These are phyloP conservation scores for Daldinia decipiens DNA, from an alignment of 495 filamentous ascomycete genomes.

Conservation along the genomic window DNA sequence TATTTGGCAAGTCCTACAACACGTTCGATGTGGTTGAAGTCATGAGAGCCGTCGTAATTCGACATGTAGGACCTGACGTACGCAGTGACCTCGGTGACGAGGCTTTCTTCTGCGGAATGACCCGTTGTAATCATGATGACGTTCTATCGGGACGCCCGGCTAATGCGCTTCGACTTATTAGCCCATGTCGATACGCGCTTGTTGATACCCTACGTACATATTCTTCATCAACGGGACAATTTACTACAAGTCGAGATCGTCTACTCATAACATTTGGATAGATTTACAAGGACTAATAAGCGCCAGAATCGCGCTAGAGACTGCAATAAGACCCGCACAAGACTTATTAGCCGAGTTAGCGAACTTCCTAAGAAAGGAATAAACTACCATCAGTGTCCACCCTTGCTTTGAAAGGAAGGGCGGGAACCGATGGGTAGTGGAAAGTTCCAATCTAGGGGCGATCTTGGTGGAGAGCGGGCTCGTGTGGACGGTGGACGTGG, in stretches of 20 bases:
- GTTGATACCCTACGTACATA: conserved; percentile 34
- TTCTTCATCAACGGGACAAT: conserved; percentile 23
- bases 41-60: conserved; percentile 84
- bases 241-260: conserved; percentile 21
- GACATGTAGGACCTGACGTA: conserved; percentile 80
- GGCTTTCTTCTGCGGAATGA: conserved; percentile 48
- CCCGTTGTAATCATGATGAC: conserved; percentile 44
- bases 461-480: conserved; percentile 30
- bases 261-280: conserved; percentile 6
- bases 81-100: conserved; percentile 61
- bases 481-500: neutral
- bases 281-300: conserved; percentile 27
- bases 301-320: conserved; percentile 31
- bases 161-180: conserved; percentile 39
- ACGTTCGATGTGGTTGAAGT: conserved; percentile 82
- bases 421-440: conserved; percentile 6
- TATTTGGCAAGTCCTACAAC: conserved; percentile 76
- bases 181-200: conserved; percentile 42
- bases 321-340: conserved; percentile 31
- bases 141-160: conserved; percentile 23
- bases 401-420: conserved; percentile 6
- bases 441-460: conserved; percentile 22
- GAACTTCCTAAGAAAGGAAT: conserved; percentile 26
- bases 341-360: conserved; percentile 16
- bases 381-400: neutral